These are phyloP conservation scores for Vanderwaltozyma yarrowii DNA, from an alignment of 805 yeast species.

Conservation along the genomic window DNA sequence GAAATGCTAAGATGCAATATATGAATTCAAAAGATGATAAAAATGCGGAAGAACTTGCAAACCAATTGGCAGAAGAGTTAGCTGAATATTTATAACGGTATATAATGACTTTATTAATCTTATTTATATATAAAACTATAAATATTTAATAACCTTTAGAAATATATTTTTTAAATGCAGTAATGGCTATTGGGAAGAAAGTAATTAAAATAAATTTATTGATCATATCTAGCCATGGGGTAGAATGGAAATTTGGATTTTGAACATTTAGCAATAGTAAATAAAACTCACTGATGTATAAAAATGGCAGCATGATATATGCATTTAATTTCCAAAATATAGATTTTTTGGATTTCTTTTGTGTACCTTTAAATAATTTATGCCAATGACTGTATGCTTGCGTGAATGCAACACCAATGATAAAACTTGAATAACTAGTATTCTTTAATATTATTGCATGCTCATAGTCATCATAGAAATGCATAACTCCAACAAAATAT, in stretches of 20 bases:
- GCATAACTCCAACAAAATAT: conserved; percentile 20
- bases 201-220: conserved; percentile 18
- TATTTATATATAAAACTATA: no score
- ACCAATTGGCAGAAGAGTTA: conserved; percentile 18
- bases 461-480: conserved; percentile 27
- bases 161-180: conserved; percentile 14
- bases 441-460: conserved; percentile 24
- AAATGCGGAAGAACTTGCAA: conserved; percentile 15
- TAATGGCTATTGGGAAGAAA: conserved; percentile 21
- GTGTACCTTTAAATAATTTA: conserved; percentile 16
- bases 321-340: conserved; percentile 14
- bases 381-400: conserved; percentile 24
- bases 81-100: conserved; percentile 3
- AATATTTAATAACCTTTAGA: background rate
- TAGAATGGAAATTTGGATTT: conserved; percentile 18
- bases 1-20: conserved; percentile 13
- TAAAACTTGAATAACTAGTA: conserved; percentile 23
- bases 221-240: conserved; percentile 14
- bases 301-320: conserved; percentile 14
- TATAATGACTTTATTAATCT: no score
- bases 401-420: conserved; percentile 16
- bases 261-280: conserved; percentile 21
- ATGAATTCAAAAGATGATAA: conserved; percentile 4
- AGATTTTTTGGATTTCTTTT: conserved; percentile 4
- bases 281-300: conserved; percentile 25